These are phyloP conservation scores for Colletotrichum sp. DNA, from an alignment of 2,329 filamentous ascomycete genomes.

Conservation along the genomic window DNA sequence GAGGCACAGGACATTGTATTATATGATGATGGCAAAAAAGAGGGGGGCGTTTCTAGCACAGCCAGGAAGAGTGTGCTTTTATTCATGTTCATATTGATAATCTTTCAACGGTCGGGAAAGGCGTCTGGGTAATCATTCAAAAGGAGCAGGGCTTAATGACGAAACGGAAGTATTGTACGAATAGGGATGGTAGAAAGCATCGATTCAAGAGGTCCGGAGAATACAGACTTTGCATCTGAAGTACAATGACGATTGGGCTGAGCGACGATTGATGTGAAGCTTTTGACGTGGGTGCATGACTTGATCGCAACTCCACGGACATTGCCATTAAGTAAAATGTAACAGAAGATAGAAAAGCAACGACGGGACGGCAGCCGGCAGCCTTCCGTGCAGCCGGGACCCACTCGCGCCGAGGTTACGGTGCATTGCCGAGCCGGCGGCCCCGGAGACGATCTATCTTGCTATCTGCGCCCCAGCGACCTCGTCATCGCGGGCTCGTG, in stretches of 20 bases:
- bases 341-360: background rate
- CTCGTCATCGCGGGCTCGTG: background rate
- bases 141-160: conserved; percentile 16
- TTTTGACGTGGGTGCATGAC: background rate
- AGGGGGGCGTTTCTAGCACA: background rate
- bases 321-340: background rate
- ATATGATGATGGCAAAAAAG: background rate
- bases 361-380: background rate
- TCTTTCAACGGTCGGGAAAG: background rate
- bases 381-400: background rate
- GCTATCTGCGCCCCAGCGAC: background rate
- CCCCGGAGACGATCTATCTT: background rate
- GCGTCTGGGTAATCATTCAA: conserved; percentile 8
- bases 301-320: background rate
- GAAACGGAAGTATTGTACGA: conserved; percentile 21
- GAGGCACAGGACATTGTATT: conserved; percentile 21
- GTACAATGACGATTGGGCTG: background rate
- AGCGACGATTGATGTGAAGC: background rate
- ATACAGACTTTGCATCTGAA: conserved; percentile 11
- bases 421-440: background rate
- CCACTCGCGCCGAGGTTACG: background rate
- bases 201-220: conserved; percentile 2
- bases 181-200: conserved; percentile 17
- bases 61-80: background rate
- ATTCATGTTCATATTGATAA: conserved; percentile 1